Evolutionary conservation across 2,329 filamentous ascomycete species (phyloP).

Genomic region (Talaromyces pinophilus): DNA sequence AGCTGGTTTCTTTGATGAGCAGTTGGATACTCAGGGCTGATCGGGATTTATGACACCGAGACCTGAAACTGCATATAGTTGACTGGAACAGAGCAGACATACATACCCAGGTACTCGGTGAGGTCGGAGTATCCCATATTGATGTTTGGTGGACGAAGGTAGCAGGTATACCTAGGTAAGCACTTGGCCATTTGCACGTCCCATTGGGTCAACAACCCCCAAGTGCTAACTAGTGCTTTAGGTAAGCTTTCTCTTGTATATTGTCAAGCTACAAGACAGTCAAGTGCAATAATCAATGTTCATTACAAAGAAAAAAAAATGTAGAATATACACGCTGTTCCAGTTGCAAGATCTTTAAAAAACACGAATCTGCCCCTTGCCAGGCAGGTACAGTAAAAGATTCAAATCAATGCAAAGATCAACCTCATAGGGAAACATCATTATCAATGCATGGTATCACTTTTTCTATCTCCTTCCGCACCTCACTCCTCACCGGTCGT

Average conservation of each 20-base stretch:
- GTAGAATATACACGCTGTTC: conserved; percentile 25
- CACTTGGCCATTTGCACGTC: background rate
- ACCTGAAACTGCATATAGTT: background rate
- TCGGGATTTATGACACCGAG: background rate
- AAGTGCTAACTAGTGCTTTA: background rate
- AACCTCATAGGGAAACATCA: conserved; percentile 16
- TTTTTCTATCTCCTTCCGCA: conserved; percentile 16
- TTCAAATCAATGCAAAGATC: conserved; percentile 19
- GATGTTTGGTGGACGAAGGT: background rate
- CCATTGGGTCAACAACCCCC: background rate
- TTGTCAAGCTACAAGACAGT: background rate
- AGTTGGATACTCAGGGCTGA: background rate
- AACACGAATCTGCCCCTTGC: conserved; percentile 14
- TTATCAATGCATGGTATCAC: conserved; percentile 25
- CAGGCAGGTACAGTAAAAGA: conserved; percentile 21
- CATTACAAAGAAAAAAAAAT: conserved; percentile 19
- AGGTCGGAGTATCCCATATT: background rate
- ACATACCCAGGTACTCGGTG: background rate
- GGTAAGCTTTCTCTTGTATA: background rate
- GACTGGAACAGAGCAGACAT: background rate
- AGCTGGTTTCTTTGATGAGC: background rate
- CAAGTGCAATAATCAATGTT: conserved; percentile 18
- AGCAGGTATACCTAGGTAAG: background rate
- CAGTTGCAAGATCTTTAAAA: conserved; percentile 16
- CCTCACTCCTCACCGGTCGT: background rate